A percentile compares a stretch with the other conserved stretches of the same genome.
These are phyloP conservation scores for Chrysophaeum taylorii DNA, from an alignment of 352 stramenopile species.

Conservation along the genomic window DNA sequence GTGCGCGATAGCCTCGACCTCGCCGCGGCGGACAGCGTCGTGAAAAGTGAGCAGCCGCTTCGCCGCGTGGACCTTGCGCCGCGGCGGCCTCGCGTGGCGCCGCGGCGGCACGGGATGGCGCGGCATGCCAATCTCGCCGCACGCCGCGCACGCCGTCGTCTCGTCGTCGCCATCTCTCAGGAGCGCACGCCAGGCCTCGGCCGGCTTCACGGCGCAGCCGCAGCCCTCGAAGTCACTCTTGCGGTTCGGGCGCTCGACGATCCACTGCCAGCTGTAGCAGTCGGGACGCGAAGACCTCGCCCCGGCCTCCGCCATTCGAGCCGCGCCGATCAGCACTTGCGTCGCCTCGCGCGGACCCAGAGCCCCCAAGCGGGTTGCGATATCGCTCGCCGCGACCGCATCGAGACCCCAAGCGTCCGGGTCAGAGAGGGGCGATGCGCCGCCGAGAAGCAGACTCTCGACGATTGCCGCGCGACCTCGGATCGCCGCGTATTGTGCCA, in stretches of 20 bases:
- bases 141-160: neutral
- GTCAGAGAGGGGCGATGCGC: neutral
- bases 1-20: neutral
- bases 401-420: neutral
- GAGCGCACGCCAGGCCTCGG: neutral
- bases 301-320: neutral
- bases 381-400: neutral
- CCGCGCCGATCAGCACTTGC: neutral
- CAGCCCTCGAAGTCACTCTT: neutral
- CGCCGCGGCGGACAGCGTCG: neutral
- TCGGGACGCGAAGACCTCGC: neutral
- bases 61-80: too few species aligned
- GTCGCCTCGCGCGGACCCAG: neutral
- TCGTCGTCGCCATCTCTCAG: neutral
- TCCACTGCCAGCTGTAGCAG: neutral
- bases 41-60: neutral
- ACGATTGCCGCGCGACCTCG: neutral
- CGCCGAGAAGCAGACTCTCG: neutral
- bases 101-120: neutral
- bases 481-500: constrained; percentile 1
- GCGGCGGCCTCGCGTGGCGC: neutral
- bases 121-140: neutral
- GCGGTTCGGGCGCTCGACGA: neutral
- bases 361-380: neutral
- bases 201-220: constrained; percentile 7